Conservation (phyloP, 768 basidiomycete genomes). For the Leccinum longicurvipes region DNA sequence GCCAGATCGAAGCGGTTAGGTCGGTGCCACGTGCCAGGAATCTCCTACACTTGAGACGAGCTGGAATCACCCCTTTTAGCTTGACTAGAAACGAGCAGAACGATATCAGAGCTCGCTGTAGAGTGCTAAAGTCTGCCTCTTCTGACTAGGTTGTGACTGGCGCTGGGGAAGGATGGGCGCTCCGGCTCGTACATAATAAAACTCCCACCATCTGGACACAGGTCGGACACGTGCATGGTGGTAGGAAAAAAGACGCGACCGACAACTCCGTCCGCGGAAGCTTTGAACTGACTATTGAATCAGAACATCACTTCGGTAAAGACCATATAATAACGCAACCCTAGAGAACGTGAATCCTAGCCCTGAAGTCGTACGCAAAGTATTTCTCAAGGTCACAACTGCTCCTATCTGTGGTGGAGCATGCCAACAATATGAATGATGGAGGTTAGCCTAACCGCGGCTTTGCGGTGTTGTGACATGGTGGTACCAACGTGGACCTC, state of each 20-base stretch:
- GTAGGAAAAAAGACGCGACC: conserved; percentile 11
- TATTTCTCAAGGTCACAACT: background rate
- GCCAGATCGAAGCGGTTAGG: background rate
- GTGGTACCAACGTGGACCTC: background rate
- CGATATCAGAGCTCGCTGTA: background rate
- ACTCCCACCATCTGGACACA: conserved; percentile 3
- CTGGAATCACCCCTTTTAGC: background rate
- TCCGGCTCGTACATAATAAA: background rate
- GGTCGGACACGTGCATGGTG: conserved; percentile 15
- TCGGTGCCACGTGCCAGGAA: conserved; percentile 13
- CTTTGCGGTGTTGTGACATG: background rate
- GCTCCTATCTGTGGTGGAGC: conserved; percentile 12
- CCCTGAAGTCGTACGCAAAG: too few species aligned
- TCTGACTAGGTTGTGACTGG: background rate
- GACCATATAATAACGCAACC: background rate
- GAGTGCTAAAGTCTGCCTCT: background rate
- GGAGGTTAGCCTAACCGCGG: conserved; percentile 3
- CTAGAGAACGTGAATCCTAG: background rate
- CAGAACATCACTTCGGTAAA: background rate
- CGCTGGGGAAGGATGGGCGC: background rate
- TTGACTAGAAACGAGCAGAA: background rate
- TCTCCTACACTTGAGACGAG: background rate
- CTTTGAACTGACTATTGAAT: background rate
- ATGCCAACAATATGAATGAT: background rate
- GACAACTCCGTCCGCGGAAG: background rate